phyloP scores from a whole-genome alignment of 208 protist genomes.

The Leishmania tropica region DNA sequence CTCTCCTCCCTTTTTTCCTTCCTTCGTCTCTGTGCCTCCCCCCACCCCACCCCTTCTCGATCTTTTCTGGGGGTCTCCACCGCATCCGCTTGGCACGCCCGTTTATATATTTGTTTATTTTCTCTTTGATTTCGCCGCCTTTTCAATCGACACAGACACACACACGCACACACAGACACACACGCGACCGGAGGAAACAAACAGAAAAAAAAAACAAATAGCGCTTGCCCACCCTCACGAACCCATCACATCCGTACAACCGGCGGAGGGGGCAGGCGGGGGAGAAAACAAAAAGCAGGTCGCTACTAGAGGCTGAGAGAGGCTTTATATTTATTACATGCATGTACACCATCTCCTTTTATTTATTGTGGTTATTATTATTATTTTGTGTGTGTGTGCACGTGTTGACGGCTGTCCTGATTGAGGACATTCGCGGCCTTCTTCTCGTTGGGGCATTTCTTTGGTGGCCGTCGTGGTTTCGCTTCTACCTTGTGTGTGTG shows the following conservation, averaged over 20 bases:
- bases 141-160: not conserved
- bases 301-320: not conserved
- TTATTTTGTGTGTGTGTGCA: not conserved
- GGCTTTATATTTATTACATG: not conserved
- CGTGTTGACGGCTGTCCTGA: not conserved
- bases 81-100: not conserved
- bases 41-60: no score
- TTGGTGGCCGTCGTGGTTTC: not conserved
- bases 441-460: not conserved
- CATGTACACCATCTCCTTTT: not conserved
- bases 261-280: no score
- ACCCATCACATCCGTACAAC: no score
- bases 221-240: no score
- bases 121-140: not conserved
- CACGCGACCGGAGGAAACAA: no score
- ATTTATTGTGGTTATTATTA: not conserved
- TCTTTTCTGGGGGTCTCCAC: not conserved
- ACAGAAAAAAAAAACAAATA: no score
- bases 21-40: not conserved
- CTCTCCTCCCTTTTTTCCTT: not conserved
- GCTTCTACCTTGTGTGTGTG: conserved; percentile 4
- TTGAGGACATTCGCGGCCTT: not conserved
- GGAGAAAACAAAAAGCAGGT: no score
- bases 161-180: no score
- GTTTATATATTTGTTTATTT: no score